phyloP scores from a whole-genome alignment of 345 rosid species.

The Eucalyptus polybractea region DNA sequence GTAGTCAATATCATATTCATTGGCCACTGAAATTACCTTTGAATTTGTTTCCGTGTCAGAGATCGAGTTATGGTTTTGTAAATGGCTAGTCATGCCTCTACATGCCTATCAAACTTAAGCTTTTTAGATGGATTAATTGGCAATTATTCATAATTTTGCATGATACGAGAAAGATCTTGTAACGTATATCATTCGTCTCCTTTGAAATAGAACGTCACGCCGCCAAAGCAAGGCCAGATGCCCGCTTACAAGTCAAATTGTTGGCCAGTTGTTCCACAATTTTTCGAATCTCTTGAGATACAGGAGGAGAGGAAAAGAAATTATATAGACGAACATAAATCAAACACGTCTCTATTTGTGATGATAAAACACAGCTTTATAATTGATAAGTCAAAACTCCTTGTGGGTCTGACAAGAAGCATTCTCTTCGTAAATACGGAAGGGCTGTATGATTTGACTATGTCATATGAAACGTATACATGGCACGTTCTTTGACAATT shows the following conservation, averaged over 20 bases:
- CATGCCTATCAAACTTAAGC: neutral
- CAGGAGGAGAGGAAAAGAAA: neutral
- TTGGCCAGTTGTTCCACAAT: neutral
- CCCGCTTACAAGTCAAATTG: neutral
- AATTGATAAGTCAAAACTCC: neutral
- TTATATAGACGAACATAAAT: neutral
- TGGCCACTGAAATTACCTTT: neutral
- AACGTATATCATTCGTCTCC: neutral
- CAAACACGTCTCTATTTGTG: neutral
- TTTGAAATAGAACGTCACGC: neutral
- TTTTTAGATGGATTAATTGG: neutral
- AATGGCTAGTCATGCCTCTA: neutral
- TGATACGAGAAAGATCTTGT: neutral
- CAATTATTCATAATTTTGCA: neutral
- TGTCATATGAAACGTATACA: neutral
- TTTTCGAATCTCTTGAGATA: neutral
- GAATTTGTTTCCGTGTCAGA: neutral
- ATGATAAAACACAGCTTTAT: neutral
- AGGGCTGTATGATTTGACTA: neutral
- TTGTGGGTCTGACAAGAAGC: neutral
- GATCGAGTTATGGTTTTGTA: accelerated
- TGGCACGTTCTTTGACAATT: neutral
- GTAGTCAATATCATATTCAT: neutral
- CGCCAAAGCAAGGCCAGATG: neutral
- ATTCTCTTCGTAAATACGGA: neutral